These are phyloP conservation scores for Xylaria sp. DNA, from an alignment of 2,329 filamentous ascomycete genomes.

Conservation along the genomic window DNA sequence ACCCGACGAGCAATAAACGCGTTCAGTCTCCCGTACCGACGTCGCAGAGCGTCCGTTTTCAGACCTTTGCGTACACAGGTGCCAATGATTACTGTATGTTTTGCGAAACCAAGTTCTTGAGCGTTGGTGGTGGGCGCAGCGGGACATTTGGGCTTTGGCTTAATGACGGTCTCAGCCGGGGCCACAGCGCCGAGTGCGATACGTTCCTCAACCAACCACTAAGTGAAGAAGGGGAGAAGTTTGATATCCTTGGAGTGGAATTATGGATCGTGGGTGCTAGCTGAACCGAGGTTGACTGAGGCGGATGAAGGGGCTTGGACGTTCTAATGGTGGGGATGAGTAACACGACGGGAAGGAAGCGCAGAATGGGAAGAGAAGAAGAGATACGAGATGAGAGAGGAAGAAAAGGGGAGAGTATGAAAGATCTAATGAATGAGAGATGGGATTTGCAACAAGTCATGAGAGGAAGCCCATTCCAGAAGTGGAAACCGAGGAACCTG, in stretches of 20 bases:
- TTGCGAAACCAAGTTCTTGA: constrained; percentile 83
- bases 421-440: background rate
- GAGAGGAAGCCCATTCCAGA: background rate
- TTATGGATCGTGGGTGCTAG: constrained; percentile 84
- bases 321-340: background rate
- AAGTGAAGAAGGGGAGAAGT: constrained; percentile 92
- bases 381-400: background rate
- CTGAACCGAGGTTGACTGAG: constrained; percentile 22
- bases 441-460: background rate
- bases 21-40: constrained; percentile 33
- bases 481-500: background rate
- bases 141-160: constrained; percentile 95
- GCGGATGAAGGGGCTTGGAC: background rate
- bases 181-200: constrained; percentile 83
- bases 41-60: constrained; percentile 86
- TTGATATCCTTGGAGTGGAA: constrained; percentile 90
- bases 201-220: constrained; percentile 96
- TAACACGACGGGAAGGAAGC: background rate
- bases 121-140: constrained; percentile 80
- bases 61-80: constrained; percentile 95
- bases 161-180: constrained; percentile 84
- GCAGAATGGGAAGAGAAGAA: background rate
- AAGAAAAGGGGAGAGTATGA: background rate
- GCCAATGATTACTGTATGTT: constrained; percentile 97
- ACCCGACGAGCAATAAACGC: constrained; percentile 45